These are phyloP conservation scores for Leccinum pachyderme DNA, from an alignment of 1,284 basidiomycete genomes.

Conservation along the genomic window DNA sequence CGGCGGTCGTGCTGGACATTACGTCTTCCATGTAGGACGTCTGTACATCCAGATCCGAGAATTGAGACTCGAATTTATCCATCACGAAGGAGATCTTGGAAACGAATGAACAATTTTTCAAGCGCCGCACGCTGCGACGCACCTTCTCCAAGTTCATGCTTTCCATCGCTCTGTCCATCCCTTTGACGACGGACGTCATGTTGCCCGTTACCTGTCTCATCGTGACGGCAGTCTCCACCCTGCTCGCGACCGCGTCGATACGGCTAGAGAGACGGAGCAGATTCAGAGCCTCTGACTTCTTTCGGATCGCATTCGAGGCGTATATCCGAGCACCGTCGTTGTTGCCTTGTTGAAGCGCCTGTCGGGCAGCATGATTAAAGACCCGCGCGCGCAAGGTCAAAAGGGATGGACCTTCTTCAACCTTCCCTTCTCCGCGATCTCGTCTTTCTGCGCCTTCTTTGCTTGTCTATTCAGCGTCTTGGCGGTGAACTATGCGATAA, in stretches of 20 bases:
- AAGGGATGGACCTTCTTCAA: slow-evolving; percentile 79
- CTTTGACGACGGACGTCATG: slow-evolving; percentile 95
- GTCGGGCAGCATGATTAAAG: slow-evolving; percentile 5
- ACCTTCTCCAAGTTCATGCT: slow-evolving; percentile 98
- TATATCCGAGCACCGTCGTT: slow-evolving; percentile 98
- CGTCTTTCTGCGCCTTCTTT: slow-evolving; percentile 95
- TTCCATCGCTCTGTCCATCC: slow-evolving; percentile 99
- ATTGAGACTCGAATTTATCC: slow-evolving; percentile 99
- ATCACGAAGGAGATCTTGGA: slow-evolving; percentile 93
- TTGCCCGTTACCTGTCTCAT: slow-evolving; percentile 94
- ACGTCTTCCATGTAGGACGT: slow-evolving; percentile 98
- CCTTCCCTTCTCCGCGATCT: slow-evolving; percentile 79
- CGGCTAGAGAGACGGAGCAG: slow-evolving; percentile 84
- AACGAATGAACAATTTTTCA: slow-evolving; percentile 6
- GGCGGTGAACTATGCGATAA: slow-evolving; percentile 78
- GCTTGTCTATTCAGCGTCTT: slow-evolving; percentile 91
- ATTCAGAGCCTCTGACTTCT: slow-evolving; percentile 96
- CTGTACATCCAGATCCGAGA: slow-evolving; percentile 96
- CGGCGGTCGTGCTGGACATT: slow-evolving; percentile 91
- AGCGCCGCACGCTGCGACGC: slow-evolving; percentile 4
- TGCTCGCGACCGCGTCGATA: slow-evolving; percentile 94
- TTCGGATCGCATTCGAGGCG: slow-evolving; percentile 96
- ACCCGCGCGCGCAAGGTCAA: neutral
- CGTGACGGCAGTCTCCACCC: slow-evolving; percentile 99
- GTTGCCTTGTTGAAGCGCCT: slow-evolving; percentile 98